Percentiles rank a stretch among this genome's conserved stretches.
phyloP scores from a whole-genome alignment of 257 asterid genomes.

The Phtheirospermum japonicum region DNA sequence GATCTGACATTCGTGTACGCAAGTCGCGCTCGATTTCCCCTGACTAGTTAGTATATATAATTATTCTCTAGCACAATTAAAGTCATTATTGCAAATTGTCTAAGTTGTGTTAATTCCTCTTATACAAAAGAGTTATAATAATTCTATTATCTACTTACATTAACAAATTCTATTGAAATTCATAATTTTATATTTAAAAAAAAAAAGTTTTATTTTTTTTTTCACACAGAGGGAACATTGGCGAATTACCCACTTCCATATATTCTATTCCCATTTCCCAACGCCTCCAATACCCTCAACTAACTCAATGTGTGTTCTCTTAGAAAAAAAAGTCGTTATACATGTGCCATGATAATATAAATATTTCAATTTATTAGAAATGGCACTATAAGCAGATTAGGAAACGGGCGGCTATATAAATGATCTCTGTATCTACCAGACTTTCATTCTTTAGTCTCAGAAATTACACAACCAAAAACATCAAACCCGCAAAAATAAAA shows the following conservation, averaged over 20 bases:
- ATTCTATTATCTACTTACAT: too few relatives aligned
- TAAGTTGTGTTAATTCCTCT: too few relatives aligned
- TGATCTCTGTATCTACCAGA: constrained; percentile 40
- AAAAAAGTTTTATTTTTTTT: too few relatives aligned
- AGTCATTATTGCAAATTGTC: too few relatives aligned
- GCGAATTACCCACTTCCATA: not conserved
- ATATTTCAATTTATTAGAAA: not conserved
- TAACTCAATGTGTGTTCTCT: not conserved
- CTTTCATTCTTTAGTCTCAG: constrained; percentile 27
- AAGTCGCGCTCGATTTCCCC: too few relatives aligned
- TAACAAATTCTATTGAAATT: too few relatives aligned
- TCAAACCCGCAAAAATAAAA: not conserved
- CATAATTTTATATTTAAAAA: too few relatives aligned
- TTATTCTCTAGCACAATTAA: too few relatives aligned
- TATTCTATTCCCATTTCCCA: not conserved
- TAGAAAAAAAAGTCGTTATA: not conserved
- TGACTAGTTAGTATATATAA: too few relatives aligned
- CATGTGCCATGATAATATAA: not conserved
- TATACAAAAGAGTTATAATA: too few relatives aligned
- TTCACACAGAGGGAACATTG: too few relatives aligned
- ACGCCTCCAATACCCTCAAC: not conserved
- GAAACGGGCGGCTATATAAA: not conserved
- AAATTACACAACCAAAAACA: constrained; percentile 17
- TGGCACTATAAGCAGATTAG: not conserved
- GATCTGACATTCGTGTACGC: too few relatives aligned